These are phyloP conservation scores for Trichoderma guizhouense DNA, from an alignment of 2,329 filamentous ascomycete species.

Conservation along the genomic window DNA sequence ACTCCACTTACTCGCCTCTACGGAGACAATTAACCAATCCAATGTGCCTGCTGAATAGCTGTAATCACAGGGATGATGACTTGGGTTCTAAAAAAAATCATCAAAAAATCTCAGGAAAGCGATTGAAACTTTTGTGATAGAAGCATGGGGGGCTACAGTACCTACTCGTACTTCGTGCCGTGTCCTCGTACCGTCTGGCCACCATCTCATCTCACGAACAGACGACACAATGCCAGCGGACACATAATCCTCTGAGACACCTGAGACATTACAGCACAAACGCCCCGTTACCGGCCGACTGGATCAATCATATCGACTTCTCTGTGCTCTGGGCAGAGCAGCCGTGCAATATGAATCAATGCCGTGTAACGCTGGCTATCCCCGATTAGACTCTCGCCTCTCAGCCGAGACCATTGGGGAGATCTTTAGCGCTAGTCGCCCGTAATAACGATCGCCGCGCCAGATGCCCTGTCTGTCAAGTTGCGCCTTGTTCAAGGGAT, in stretches of 20 bases:
- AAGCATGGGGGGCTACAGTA: conserved; percentile 2
- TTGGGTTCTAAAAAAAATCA: not conserved
- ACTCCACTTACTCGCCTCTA: conserved; percentile 6
- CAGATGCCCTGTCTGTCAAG: conserved; percentile 13
- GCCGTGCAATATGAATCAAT: not conserved
- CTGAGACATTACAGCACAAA: conserved; percentile 6
- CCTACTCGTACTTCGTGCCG: not conserved
- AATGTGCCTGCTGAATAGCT: not conserved
- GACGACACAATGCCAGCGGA: not conserved
- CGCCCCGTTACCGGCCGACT: conserved; percentile 1
- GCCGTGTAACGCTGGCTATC: conserved; percentile 13
- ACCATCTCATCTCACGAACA: not conserved
- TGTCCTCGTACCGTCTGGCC: not conserved
- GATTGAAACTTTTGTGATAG: conserved; percentile 8
- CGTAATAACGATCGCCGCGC: conserved; percentile 19
- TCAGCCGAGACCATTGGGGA: conserved; percentile 12
- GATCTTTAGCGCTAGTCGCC: conserved; percentile 16
- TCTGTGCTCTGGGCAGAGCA: not conserved
- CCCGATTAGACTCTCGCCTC: conserved; percentile 18
- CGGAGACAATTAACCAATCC: conserved; percentile 15
- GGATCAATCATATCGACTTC: conserved; percentile 7
- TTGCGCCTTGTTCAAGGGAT: conserved; percentile 8
- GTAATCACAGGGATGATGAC: conserved; percentile 3
- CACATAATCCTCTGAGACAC: not conserved
- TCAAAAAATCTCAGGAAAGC: not conserved